Evolutionary conservation across 768 basidiomycete species (phyloP), one percentile per base, ranked within the genome.

Genomic region (Phaffia tasmanica): DNA sequence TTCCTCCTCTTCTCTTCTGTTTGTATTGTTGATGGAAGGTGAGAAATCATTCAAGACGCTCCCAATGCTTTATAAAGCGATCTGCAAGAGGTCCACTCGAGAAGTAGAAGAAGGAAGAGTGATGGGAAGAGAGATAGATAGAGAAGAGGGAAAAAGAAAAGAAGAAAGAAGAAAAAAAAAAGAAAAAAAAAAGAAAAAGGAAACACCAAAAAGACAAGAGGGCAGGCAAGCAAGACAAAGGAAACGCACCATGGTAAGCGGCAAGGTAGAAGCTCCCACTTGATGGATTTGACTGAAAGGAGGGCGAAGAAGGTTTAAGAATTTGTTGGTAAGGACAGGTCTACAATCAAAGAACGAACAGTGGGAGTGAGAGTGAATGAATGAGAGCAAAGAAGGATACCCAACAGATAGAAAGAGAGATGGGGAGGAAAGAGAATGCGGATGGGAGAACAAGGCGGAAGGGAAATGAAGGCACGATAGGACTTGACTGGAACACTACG

Each of bases 91-190:
- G 6, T 4, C 11, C 4, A 5, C 35, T 42, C 11, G 35, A 42
- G 35, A 42, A 11, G 11, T 42, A 42, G 35, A 42, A 11, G 35
- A 11, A 42, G n/a, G n/a, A n/a, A n/a, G n/a, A n/a, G 30, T 19
- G 58, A 47, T 3, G 58, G 58, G 35, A 60, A 35, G 19, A 60
- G 42, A 18, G 58, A 47, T 47, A 46, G 58, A 27, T 35, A 61
- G 23, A 61, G 50, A 49, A 61, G 59, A 5, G 42, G 47, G 47
- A 61, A 42, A 49, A 48, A 61, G 23, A 49, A 27, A 27, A 27
- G n/a, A 25, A 46, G 42, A 27, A 42, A 25, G 46, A 23, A 23
- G 47, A 61, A 48, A 6, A 6, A 4, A 48, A 23, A 4, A 46
- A 23, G 23, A 46, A 7, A 4, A 4, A 42, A 49, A 2, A 23